Conservation (phyloP, 2,329 filamentous ascomycete genomes). For the Colletotrichum lini region DNA sequence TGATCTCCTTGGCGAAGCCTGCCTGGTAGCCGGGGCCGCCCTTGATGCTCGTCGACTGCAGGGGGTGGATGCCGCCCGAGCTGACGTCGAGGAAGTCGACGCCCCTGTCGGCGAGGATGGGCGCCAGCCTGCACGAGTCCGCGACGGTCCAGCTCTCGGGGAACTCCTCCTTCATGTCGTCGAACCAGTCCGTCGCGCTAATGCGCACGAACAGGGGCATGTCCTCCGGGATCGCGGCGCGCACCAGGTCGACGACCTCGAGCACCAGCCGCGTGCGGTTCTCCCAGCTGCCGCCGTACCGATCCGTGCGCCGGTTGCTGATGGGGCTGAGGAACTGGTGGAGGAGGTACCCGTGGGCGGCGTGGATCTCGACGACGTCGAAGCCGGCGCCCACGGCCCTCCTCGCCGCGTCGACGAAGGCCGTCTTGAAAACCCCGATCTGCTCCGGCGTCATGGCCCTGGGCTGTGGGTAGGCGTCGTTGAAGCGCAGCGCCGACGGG, state of each 20-base stretch:
- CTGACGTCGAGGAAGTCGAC: constrained; percentile 84
- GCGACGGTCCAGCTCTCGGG: constrained; percentile 77
- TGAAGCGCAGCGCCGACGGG: constrained; percentile 67
- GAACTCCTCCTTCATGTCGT: constrained; percentile 67
- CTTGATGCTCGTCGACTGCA: constrained; percentile 66
- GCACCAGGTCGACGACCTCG: constrained; percentile 75
- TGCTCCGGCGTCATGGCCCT: constrained; percentile 76
- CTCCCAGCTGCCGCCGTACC: constrained; percentile 79
- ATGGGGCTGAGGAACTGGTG: constrained; percentile 78
- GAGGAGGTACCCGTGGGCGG: constrained; percentile 84
- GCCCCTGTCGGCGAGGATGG: constrained; percentile 74
- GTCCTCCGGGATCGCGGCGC: constrained; percentile 72
- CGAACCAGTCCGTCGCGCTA: constrained; percentile 83
- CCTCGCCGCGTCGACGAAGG: constrained; percentile 68
- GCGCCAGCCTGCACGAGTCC: constrained; percentile 75
- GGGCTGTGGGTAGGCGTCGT: constrained; percentile 70
- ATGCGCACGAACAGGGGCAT: constrained; percentile 83
- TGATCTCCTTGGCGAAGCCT: constrained; percentile 78
- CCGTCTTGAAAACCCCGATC: constrained; percentile 74
- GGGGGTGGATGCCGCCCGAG: constrained; percentile 74
- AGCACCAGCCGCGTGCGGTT: constrained; percentile 79
- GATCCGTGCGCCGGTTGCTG: constrained; percentile 77
- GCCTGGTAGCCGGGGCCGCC: constrained; percentile 78
- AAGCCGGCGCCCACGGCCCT: constrained; percentile 76
- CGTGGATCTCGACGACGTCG: constrained; percentile 80